phyloP scores from a whole-genome alignment of 768 basidiomycete species.

The Amanita rubescens region DNA sequence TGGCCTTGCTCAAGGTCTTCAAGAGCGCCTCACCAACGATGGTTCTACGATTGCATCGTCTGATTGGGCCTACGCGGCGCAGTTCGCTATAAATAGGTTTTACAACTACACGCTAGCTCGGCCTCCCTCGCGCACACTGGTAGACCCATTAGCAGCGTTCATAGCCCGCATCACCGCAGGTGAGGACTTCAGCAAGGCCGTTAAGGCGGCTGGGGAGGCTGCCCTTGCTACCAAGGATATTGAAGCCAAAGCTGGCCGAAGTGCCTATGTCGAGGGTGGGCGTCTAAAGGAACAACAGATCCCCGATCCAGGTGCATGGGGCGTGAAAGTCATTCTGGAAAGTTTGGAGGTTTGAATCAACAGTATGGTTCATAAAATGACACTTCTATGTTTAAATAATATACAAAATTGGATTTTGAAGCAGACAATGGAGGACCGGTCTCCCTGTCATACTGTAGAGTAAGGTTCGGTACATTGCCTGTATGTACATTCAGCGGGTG shows the following conservation, averaged over 20 bases:
- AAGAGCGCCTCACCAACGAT: slow-evolving; percentile 24
- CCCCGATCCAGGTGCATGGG: slow-evolving; percentile 91
- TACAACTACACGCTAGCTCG: slow-evolving; percentile 86
- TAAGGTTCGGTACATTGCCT: too few relatives aligned
- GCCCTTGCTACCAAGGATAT: slow-evolving; percentile 70
- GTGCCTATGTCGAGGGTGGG: slow-evolving; percentile 76
- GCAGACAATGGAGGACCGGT: too few relatives aligned
- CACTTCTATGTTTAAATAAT: too few relatives aligned
- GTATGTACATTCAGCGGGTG: too few relatives aligned
- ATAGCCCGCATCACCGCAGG: slow-evolving; percentile 34
- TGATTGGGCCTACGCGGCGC: slow-evolving; percentile 56
- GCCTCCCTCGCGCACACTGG: slow-evolving; percentile 82
- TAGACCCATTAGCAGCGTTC: slow-evolving; percentile 88
- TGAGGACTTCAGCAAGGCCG: slow-evolving; percentile 41
- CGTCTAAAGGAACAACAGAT: slow-evolving; percentile 54
- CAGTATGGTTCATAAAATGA: neutral
- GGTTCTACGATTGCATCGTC: slow-evolving; percentile 34
- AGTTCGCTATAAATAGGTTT: slow-evolving; percentile 49
- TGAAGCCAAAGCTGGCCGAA: slow-evolving; percentile 81
- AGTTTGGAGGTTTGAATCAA: slow-evolving; percentile 26
- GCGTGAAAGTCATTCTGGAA: slow-evolving; percentile 68
- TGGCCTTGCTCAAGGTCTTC: slow-evolving; percentile 69
- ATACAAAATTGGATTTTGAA: too few relatives aligned
- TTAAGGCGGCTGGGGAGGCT: slow-evolving; percentile 52
- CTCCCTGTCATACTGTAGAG: too few relatives aligned